phyloP scores from a whole-genome alignment of 371 early-diverging fungal genomes.

The Apophysomyces sp. region DNA sequence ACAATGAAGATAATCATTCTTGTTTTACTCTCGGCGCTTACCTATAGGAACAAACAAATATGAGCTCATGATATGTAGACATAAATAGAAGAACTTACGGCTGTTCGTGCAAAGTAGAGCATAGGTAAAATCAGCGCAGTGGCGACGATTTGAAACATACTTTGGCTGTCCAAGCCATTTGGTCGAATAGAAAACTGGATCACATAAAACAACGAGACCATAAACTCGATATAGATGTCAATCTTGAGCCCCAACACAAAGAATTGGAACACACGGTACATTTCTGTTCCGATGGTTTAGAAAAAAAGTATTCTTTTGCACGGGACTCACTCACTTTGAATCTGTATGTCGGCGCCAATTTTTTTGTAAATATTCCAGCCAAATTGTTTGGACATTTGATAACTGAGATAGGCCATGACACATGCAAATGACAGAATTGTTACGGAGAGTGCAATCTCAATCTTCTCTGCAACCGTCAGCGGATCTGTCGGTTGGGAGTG shows the following conservation, averaged over 20 bases:
- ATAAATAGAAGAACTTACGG: conserved; percentile 23
- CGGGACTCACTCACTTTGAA: conserved; percentile 56
- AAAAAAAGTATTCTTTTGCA: not conserved
- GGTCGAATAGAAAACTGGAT: conserved; percentile 18
- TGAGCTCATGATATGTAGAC: not conserved
- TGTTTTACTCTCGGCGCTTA: conserved; percentile 37
- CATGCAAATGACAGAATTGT: conserved; percentile 27
- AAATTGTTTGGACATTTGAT: conserved; percentile 38
- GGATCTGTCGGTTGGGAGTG: conserved; percentile 7
- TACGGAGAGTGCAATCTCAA: conserved; percentile 28
- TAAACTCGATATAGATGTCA: conserved; percentile 34
- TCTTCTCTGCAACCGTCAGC: conserved; percentile 25
- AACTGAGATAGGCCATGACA: conserved; percentile 30
- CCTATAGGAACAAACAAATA: conserved; percentile 14
- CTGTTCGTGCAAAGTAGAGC: conserved; percentile 44
- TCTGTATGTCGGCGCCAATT: conserved; percentile 86
- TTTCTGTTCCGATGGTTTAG: conserved; percentile 25
- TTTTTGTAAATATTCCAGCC: conserved; percentile 90
- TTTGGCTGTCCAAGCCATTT: conserved; percentile 25
- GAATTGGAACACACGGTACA: conserved; percentile 30
- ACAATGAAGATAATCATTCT: conserved; percentile 40
- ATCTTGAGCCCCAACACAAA: conserved; percentile 39
- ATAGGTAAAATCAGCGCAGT: conserved; percentile 42
- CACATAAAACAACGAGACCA: conserved; percentile 39
- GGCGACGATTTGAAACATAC: conserved; percentile 32